Conservation (phyloP, 345 rosid genomes). For the Diplotaxis tenuifolia region DNA sequence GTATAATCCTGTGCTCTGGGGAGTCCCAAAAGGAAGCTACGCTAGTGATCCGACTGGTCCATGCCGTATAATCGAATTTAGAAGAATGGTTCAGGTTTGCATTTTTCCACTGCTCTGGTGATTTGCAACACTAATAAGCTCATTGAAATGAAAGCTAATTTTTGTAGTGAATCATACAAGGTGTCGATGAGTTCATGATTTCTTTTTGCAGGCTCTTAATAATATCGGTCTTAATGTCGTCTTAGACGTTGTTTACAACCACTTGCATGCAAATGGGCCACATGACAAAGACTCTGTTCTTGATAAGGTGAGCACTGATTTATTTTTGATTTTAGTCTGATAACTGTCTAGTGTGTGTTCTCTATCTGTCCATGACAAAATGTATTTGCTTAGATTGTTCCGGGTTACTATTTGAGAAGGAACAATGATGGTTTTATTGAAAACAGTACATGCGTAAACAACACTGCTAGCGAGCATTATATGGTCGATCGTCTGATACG, state of each 20-base stretch:
- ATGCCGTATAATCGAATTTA: constrained; percentile 69
- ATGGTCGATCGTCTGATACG: constrained; percentile 85
- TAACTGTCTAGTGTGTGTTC: constrained; percentile 10
- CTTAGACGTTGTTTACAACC: constrained; percentile 94
- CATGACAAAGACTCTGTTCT: constrained; percentile 74
- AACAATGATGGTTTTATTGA: constrained; percentile 77
- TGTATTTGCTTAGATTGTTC: constrained; percentile 67
- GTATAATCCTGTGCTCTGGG: constrained; percentile 96
- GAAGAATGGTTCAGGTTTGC: constrained; percentile 93
- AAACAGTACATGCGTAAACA: constrained; percentile 84
- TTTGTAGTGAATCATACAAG: constrained; percentile 13
- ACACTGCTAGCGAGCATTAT: constrained; percentile 97
- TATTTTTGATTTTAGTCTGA: constrained; percentile 6
- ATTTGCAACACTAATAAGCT: constrained; percentile 13
- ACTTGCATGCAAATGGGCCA: constrained; percentile 87
- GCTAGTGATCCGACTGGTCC: constrained; percentile 76
- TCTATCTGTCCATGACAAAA: constrained; percentile 10
- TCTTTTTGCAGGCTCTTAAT: constrained; percentile 62
- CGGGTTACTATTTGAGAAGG: constrained; percentile 95
- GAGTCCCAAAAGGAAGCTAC: constrained; percentile 98
- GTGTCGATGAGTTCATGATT: constrained; percentile 12
- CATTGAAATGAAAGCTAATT: constrained; percentile 4
- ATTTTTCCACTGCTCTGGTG: constrained; percentile 4
- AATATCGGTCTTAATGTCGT: constrained; percentile 65
- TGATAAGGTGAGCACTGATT: constrained; percentile 61